These are phyloP conservation scores for Coemansia sp. DNA, from an alignment of 192 early-diverging fungal species.

Conservation along the genomic window DNA sequence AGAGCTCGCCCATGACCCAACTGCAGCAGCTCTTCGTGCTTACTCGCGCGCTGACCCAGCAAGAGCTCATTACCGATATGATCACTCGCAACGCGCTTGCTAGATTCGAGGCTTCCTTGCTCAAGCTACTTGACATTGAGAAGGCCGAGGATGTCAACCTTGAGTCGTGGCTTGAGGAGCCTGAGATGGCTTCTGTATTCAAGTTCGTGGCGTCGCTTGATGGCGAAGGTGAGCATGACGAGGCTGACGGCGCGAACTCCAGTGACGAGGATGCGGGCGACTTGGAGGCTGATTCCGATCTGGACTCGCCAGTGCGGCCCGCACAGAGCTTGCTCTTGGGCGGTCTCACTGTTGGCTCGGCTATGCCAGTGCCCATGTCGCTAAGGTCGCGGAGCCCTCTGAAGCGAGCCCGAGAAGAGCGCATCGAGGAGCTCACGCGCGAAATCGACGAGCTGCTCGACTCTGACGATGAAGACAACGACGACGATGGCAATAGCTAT, in stretches of 20 bases:
- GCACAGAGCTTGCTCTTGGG: background rate
- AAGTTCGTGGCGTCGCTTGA: conserved; percentile 44
- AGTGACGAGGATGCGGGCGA: conserved; percentile 2
- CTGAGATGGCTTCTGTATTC: conserved; percentile 49
- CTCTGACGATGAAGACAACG: conserved; percentile 20
- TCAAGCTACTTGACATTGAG: conserved; percentile 57
- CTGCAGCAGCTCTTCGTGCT: conserved; percentile 54
- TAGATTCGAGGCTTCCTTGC: conserved; percentile 58
- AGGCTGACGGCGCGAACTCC: background rate
- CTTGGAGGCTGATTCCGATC: conserved; percentile 12
- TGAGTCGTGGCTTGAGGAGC: conserved; percentile 51
- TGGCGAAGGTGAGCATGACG: conserved; percentile 10
- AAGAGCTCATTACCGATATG: conserved; percentile 55
- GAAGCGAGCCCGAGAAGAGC: conserved; percentile 34
- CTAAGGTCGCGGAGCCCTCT: conserved; percentile 27
- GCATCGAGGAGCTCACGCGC: conserved; percentile 45
- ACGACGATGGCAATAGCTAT: conserved; percentile 18
- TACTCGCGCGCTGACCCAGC: conserved; percentile 37
- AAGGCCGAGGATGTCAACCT: conserved; percentile 34
- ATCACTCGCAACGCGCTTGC: conserved; percentile 57
- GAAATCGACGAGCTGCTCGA: conserved; percentile 51
- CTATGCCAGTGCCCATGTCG: conserved; percentile 25
- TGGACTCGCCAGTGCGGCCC: conserved; percentile 10
- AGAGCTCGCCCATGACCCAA: conserved; percentile 29
- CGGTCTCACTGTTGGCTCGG: conserved; percentile 13